Percentiles rank a stretch among this genome's conserved stretches.
phyloP scores from a whole-genome alignment of 164 flowering plant genomes.

The Platanus orientalis region DNA sequence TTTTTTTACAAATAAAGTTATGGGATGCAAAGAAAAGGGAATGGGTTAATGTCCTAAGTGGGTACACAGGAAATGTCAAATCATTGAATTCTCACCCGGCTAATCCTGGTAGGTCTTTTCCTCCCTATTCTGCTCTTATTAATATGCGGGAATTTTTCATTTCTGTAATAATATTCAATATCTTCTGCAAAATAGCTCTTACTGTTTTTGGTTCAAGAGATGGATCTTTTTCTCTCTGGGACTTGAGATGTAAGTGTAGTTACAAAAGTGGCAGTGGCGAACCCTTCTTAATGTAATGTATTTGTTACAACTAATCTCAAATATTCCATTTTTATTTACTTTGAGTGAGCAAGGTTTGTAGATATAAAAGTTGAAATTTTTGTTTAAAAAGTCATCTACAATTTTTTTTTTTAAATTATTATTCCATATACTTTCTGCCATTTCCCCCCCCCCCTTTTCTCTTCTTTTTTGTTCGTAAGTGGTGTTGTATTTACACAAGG shows the following conservation, averaged over 20 bases:
- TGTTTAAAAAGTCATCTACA: too few species aligned
- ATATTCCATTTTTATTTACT: neutral
- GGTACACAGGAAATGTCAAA: constrained; percentile 86
- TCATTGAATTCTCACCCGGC: constrained; percentile 71
- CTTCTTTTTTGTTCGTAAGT: too few species aligned
- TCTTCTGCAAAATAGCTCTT: constrained; percentile 40
- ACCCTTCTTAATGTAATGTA: constrained; percentile 34
- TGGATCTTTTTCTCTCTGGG: constrained; percentile 93
- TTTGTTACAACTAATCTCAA: constrained; percentile 3
- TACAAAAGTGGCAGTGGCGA: constrained; percentile 28
- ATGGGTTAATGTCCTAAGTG: constrained; percentile 48
- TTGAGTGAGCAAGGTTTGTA: neutral
- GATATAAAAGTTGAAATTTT: too few species aligned
- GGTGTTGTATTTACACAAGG: too few species aligned
- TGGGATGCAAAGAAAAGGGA: constrained; percentile 74
- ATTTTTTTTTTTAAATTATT: too few species aligned
- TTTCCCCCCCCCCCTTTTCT: too few species aligned
- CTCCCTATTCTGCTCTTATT: neutral
- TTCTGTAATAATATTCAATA: neutral
- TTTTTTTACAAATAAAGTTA: constrained; percentile 62
- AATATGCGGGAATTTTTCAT: neutral
- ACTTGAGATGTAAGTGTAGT: constrained; percentile 53
- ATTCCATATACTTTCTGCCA: too few species aligned
- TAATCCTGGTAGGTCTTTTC: constrained; percentile 46
- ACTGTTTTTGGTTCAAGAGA: constrained; percentile 93